phyloP scores from a whole-genome alignment of 2,329 filamentous ascomycete genomes.

The Colletotrichum nymphaeae region DNA sequence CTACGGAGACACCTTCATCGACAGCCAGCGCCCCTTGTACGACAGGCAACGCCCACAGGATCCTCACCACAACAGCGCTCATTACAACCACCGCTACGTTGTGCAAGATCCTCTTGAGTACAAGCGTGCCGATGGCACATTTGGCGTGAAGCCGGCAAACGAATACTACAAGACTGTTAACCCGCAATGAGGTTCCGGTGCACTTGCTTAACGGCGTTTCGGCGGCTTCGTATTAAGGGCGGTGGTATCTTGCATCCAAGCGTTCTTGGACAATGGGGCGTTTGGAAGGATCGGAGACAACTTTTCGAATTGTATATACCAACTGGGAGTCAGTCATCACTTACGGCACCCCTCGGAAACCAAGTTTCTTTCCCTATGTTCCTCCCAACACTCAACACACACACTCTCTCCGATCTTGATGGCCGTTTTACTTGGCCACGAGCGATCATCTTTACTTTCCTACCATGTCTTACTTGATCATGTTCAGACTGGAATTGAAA shows the following conservation, averaged over 20 bases:
- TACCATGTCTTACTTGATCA: not conserved
- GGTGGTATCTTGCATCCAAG: not conserved
- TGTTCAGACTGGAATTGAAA: conserved; percentile 9
- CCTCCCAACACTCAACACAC: not conserved
- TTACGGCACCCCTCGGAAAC: not conserved
- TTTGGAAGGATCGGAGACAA: not conserved
- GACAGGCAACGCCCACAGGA: conserved; percentile 53
- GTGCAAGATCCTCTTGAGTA: conserved; percentile 39
- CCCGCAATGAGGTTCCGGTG: not conserved
- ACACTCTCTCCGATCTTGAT: not conserved
- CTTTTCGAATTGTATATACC: conserved; percentile 15
- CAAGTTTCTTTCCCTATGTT: conserved; percentile 9
- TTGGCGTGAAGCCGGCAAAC: conserved; percentile 18
- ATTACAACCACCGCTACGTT: not conserved
- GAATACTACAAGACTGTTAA: not conserved
- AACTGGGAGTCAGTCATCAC: not conserved
- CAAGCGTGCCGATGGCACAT: conserved; percentile 48
- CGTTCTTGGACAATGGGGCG: not conserved
- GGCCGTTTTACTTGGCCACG: not conserved
- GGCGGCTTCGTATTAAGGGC: not conserved
- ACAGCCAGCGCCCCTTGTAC: conserved; percentile 44
- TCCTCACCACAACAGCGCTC: conserved; percentile 37
- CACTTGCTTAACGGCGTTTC: conserved; percentile 2
- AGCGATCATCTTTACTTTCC: not conserved
- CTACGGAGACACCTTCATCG: conserved; percentile 31